A percentile compares a stretch with the other conserved stretches of the same genome.
phyloP scores from a whole-genome alignment of 2,329 filamentous ascomycete genomes.

The Fusarium sororula region DNA sequence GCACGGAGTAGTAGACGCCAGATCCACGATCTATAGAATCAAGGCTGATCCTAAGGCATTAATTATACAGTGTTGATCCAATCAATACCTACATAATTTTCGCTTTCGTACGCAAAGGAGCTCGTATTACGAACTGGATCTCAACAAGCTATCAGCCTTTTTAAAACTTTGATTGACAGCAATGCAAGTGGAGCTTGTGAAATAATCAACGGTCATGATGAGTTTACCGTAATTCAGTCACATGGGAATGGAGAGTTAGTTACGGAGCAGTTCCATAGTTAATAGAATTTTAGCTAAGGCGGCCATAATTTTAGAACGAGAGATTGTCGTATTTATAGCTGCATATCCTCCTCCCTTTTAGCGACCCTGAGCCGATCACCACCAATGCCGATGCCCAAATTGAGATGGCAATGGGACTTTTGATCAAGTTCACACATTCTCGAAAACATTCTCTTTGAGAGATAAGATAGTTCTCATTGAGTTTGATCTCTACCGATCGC shows the following conservation, averaged over 20 bases:
- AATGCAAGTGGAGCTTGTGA: slow-evolving; percentile 1
- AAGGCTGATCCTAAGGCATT: neutral
- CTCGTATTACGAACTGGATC: neutral
- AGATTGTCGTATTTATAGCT: slow-evolving; percentile 26
- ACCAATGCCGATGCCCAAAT: slow-evolving; percentile 20
- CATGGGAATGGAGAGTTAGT: slow-evolving; percentile 6
- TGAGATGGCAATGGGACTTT: slow-evolving; percentile 1
- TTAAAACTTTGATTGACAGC: neutral
- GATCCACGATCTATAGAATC: neutral
- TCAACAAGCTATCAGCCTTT: neutral
- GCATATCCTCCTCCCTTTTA: slow-evolving; percentile 25
- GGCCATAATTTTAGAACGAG: slow-evolving; percentile 18
- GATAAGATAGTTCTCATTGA: neutral
- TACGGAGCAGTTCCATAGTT: neutral
- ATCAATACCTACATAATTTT: neutral
- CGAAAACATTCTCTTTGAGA: neutral
- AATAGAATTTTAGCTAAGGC: slow-evolving; percentile 10
- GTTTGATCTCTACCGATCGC: neutral
- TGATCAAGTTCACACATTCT: neutral
- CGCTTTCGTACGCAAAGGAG: neutral
- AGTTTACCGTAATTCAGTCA: slow-evolving; percentile 6
- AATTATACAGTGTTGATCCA: neutral
- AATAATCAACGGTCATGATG: slow-evolving; percentile 2
- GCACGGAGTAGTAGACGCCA: neutral
- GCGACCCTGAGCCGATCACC: slow-evolving; percentile 16